Conservation (phyloP, 2,329 filamentous ascomycete species). For the Mycogone perniciosa region DNA sequence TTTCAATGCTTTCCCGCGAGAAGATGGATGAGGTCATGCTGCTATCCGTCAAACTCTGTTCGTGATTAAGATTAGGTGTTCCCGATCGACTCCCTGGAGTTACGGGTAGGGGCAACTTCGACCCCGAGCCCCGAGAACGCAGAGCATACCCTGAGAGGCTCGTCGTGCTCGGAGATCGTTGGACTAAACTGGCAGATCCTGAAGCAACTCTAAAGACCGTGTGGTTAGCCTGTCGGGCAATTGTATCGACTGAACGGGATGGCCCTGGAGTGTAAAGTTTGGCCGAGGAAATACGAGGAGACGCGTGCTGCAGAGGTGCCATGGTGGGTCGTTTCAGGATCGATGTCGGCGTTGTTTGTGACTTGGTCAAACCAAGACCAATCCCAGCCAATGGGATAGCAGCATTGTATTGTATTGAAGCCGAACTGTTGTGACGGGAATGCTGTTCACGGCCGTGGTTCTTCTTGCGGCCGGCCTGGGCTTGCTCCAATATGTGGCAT, state of each 20-base stretch:
- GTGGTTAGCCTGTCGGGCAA: slow-evolving; percentile 9
- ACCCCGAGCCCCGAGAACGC: slow-evolving; percentile 31
- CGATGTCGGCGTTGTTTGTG: slow-evolving; percentile 20
- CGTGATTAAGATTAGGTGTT: slow-evolving; percentile 30
- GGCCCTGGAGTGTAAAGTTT: slow-evolving; percentile 5
- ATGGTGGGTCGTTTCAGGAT: slow-evolving; percentile 15
- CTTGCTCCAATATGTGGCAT: slow-evolving; percentile 25
- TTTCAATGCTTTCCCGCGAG: slow-evolving; percentile 30
- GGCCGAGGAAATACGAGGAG: slow-evolving; percentile 5
- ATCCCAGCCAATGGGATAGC: not conserved
- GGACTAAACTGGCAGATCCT: slow-evolving; percentile 11
- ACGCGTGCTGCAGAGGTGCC: slow-evolving; percentile 2
- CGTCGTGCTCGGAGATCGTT: slow-evolving; percentile 21
- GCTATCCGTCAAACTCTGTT: slow-evolving; percentile 36
- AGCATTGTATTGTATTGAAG: slow-evolving; percentile 12
- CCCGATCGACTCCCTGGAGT: slow-evolving; percentile 30
- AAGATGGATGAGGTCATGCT: slow-evolving; percentile 39
- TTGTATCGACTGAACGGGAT: not conserved
- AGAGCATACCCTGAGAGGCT: slow-evolving; percentile 24
- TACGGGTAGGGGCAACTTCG: slow-evolving; percentile 33
- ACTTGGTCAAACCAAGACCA: slow-evolving; percentile 18
- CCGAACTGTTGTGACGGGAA: slow-evolving; percentile 3
- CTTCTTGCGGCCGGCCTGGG: slow-evolving; percentile 18
- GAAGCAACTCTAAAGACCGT: slow-evolving; percentile 14
- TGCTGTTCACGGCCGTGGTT: slow-evolving; percentile 15